Evolutionary conservation across 225 moss, liverwort and hornwort species (phyloP), one percentile per base, ranked within the genome.

Genomic region (Sphagnum tenellum): DNA sequence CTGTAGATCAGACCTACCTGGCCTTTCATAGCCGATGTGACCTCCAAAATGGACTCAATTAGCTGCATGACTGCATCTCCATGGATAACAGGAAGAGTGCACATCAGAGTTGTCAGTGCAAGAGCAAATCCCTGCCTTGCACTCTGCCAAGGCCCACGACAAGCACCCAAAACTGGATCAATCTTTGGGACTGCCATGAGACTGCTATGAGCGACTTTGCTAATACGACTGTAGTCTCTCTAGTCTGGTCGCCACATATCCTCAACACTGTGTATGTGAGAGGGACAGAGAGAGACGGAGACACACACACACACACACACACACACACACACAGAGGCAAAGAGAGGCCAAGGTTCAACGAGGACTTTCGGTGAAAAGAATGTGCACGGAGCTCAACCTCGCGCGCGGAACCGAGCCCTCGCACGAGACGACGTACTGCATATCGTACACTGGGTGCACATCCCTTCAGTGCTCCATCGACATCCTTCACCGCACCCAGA

Each of bases 371-470:
- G 68, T n/a, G 64, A 50, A 8, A 13, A 63, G 63, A 47, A 3
- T 47, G 8, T 63, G 47, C 29, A 12, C 12, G 11, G 45, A 48
- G 47, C 29, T 29, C 14, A 7, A 92, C 90, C 89, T 98, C 96
- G 8, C 96, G 88, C 56, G 96, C 90, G 62, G 96, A 98, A 67
- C 93, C 87, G 59, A 90, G 82, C 48, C 96, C 96, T 44, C 96
- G 92, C 56, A 98, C 86, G 12, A 98, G 87, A 46, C 96, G 88
- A 71, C 93, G 86, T 69, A 98, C 67, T 7, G 92, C 88, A 66
- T 98, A 98, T 44, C 85, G 89, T 62, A 93, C 90, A 53, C 85
- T 80, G 13, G 96, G 96, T 55, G 96, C 93, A 76, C 90, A 98
- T 3, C 73, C 83, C 58, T 89, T 73, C 77, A 98, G 57, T 65